These are phyloP conservation scores for Rubroboletus pulcherrimus DNA, from an alignment of 768 basidiomycete species.

Conservation along the genomic window DNA sequence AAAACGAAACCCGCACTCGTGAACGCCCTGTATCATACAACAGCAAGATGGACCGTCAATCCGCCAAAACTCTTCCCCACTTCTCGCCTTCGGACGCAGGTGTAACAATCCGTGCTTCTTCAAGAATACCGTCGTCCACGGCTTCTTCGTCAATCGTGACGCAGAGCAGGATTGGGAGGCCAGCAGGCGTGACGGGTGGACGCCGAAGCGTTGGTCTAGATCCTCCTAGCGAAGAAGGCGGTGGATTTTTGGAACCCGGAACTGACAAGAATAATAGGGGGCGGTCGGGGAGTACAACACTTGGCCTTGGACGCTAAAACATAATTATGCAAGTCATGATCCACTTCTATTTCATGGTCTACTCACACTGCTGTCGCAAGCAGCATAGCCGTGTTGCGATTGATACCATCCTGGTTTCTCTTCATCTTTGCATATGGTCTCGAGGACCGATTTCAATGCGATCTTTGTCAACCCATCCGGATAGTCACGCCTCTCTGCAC, in stretches of 20 bases:
- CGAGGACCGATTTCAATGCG: constrained; percentile 18
- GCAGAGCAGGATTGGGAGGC: constrained; percentile 47
- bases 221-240: constrained; percentile 19
- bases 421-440: constrained; percentile 19
- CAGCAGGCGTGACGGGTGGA: constrained; percentile 37
- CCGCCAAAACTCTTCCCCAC: constrained; percentile 38
- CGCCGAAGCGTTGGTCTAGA: constrained; percentile 41
- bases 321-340: constrained; percentile 14
- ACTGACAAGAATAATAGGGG: constrained; percentile 21
- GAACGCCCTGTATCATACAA: constrained; percentile 29
- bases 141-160: constrained; percentile 29
- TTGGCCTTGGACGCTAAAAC: constrained; percentile 19
- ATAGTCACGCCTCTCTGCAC: constrained; percentile 6
- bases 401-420: constrained; percentile 7
- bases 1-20: constrained; percentile 22
- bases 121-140: constrained; percentile 38
- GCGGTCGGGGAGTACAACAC: constrained; percentile 28
- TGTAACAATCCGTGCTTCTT: constrained; percentile 45
- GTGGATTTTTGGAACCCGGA: constrained; percentile 14
- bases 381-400: constrained; percentile 14
- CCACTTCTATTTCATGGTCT: constrained; percentile 7
- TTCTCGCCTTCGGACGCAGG: constrained; percentile 42
- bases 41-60: constrained; percentile 18
- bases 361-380: constrained; percentile 10
- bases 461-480: constrained; percentile 10